Percentiles rank a stretch among this genome's conserved stretches.
phyloP scores from a whole-genome alignment of 2,329 filamentous ascomycete species.

The Sporothrix brasiliensis region DNA sequence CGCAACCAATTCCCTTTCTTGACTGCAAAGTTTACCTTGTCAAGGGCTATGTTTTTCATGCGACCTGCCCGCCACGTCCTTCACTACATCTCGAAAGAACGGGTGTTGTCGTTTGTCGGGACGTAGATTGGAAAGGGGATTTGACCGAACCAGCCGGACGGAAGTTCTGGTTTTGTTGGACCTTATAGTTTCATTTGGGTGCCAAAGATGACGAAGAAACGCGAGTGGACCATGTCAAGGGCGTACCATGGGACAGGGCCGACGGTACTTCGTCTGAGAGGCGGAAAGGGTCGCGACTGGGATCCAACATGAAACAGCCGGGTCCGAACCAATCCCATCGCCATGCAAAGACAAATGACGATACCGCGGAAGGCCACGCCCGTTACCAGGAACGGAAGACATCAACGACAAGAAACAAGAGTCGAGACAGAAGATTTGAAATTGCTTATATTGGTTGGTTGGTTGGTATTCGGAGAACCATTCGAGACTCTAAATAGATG shows the following conservation, averaged over 20 bases:
- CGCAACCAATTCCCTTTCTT: background rate
- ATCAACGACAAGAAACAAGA: background rate
- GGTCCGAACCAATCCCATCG: background rate
- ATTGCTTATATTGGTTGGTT: background rate
- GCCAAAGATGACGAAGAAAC: background rate
- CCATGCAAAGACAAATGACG: background rate
- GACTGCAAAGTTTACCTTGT: background rate
- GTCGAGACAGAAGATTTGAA: background rate
- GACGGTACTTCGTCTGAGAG: background rate
- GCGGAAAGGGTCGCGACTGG: background rate
- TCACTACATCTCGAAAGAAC: too few relatives aligned
- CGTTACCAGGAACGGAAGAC: background rate
- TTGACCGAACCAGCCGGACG: constrained; percentile 16
- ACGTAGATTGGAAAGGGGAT: background rate
- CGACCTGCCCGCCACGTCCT: background rate
- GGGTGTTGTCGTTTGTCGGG: too few relatives aligned
- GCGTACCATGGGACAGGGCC: constrained; percentile 13
- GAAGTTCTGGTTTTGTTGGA: background rate
- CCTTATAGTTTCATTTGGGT: background rate
- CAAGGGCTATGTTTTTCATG: background rate
- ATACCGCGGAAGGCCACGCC: background rate
- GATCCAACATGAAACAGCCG: background rate
- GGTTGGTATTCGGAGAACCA: background rate
- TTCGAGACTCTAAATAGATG: background rate
- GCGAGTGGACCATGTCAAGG: background rate